Conservation (phyloP, 257 asterid species). For the Przewalskia tangutica region DNA sequence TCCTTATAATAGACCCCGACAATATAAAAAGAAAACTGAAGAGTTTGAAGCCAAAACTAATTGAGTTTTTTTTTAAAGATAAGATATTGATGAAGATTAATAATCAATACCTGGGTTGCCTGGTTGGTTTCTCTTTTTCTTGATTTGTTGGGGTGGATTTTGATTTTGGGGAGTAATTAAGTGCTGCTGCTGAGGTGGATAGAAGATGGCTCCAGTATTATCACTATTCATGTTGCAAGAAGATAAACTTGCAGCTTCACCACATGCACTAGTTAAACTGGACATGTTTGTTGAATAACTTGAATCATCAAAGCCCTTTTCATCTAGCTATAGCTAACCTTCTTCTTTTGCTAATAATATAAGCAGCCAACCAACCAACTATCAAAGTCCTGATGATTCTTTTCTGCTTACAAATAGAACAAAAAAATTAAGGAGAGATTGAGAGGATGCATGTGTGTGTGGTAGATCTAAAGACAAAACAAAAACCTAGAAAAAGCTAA, state of each 20-base stretch:
- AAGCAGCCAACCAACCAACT: slow-evolving; percentile 4
- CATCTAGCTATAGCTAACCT: too few relatives aligned
- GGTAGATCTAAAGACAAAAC: slow-evolving; percentile 42
- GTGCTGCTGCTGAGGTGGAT: slow-evolving; percentile 16
- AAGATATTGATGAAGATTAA: not conserved
- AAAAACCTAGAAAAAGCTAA: slow-evolving; percentile 8
- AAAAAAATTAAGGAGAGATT: not conserved
- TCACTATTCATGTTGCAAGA: slow-evolving; percentile 35
- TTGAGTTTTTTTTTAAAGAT: not conserved
- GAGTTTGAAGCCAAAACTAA: not conserved
- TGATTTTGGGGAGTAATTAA: slow-evolving; percentile 17
- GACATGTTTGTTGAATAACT: slow-evolving; percentile 51
- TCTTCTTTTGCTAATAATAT: not conserved
- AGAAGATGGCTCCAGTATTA: slow-evolving; percentile 13
- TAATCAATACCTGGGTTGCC: slow-evolving; percentile 66
- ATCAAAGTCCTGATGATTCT: not conserved
- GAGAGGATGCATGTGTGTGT: not conserved
- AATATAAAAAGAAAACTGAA: not conserved
- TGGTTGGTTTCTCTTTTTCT: slow-evolving; percentile 79
- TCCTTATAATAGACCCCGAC: too few relatives aligned
- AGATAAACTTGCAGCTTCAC: slow-evolving; percentile 67
- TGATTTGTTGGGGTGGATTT: slow-evolving; percentile 27
- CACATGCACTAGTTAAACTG: slow-evolving; percentile 73
- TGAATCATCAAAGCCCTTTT: slow-evolving; percentile 23
- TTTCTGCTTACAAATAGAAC: not conserved